These are phyloP conservation scores for Eucalyptus cladocalyx DNA, from an alignment of 345 rosid species.

Conservation along the genomic window DNA sequence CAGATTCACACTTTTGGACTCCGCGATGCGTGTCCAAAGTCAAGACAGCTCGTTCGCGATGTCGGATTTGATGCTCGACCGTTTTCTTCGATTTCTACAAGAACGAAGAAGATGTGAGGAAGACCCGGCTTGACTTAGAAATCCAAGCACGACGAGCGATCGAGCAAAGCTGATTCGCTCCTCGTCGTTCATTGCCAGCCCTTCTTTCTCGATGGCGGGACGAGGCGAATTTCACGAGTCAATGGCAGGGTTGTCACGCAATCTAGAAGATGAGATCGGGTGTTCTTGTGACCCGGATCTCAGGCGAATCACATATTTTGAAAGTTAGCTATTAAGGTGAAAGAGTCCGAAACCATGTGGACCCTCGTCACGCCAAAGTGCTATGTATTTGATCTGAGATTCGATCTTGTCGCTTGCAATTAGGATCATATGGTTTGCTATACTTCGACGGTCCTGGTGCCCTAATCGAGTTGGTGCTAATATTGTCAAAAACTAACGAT, in stretches of 20 bases:
- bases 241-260: neutral
- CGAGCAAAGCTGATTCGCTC: neutral
- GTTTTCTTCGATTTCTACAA: neutral
- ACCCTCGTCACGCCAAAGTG: neutral
- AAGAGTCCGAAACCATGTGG: neutral
- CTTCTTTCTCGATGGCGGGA: neutral
- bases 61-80: neutral
- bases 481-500: neutral
- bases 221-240: neutral
- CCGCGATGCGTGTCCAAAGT: neutral
- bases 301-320: neutral
- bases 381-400: neutral
- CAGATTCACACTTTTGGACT: neutral
- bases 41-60: neutral
- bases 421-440: neutral
- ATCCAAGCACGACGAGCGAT: neutral
- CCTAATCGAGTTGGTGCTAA: neutral
- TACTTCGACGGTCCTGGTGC: neutral
- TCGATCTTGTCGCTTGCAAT: neutral
- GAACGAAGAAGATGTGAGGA: neutral
- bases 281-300: neutral
- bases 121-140: neutral
- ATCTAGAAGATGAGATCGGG: neutral
- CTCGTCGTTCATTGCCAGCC: neutral
- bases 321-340: neutral